Base-by-base conservation (phyloP, 2,329 filamentous ascomycete genomes). In the Exophiala calicioides region DNA sequence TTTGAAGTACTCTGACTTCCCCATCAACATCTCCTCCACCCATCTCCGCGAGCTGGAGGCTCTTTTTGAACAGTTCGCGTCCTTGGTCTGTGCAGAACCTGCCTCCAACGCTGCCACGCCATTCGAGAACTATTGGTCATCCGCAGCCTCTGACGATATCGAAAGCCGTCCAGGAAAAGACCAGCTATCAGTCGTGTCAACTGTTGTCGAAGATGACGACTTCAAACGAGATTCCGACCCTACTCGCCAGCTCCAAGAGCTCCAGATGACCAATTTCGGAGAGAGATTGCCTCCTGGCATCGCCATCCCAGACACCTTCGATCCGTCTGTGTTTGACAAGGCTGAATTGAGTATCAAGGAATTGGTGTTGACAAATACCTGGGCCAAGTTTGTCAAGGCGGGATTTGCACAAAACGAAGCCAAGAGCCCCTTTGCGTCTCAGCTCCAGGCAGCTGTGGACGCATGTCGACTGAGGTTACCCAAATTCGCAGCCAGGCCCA, bases 291-390 rank as follows among this genome's bases (percentile, higher is more conserved):
- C 63, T 32, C 65, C 62, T 52, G 61, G 60, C 53, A 63, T 65
- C 15, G 62, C 63, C 4, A 58, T 69, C 13, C 66, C 79, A 0
- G 63, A 65, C 0, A 64, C 50, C 0, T 85, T 85, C 44, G 66
- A 73, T 37, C 62, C 67, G 3, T 59, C 60, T 0, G 70, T 85
- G 2, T 85, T 86, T 57, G 80, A 84, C 56, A 70, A 67, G 3
- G 79, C 81, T 0, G 74, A 82, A 58, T 64, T 65, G n/a, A 76
- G 74, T 56, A 78, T 86, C 65, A 84, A 83, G 63, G 82, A 85
- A 49, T 71, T 85, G 4, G 81, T 86, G 2, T 67, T 85, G 48
- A 84, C 81, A 10, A 85, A 85, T 59, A 86, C 83, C 0, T 86
- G 83, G 82, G 76, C 66, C 23, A 69, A 68, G 54, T 69, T 68